phyloP scores from a whole-genome alignment of 345 rosid species.

The Eucalyptus polybractea region DNA sequence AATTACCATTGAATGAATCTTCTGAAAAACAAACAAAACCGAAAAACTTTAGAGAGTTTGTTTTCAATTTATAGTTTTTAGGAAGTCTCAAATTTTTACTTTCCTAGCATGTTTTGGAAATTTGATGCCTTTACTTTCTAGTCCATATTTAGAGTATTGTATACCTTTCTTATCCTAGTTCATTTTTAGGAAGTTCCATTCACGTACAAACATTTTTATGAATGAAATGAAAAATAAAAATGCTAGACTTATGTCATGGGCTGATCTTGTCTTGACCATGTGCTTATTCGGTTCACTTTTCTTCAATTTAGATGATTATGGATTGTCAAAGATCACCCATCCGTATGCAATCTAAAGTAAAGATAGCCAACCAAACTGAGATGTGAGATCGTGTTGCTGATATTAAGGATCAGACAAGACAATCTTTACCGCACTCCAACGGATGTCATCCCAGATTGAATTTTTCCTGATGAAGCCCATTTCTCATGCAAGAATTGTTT shows the following conservation, averaged over 20 bases:
- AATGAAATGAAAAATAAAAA: too few relatives aligned
- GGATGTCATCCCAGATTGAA: neutral
- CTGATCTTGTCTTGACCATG: neutral
- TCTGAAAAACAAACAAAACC: neutral
- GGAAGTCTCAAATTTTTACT: neutral
- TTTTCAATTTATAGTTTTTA: neutral
- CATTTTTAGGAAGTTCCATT: neutral
- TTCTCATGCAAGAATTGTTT: neutral
- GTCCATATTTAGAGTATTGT: neutral
- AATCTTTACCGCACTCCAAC: neutral
- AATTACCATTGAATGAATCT: neutral
- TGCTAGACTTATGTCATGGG: neutral
- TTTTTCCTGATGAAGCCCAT: too few relatives aligned
- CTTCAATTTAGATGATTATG: neutral
- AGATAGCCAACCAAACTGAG: neutral
- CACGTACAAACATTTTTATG: neutral
- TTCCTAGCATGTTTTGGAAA: neutral
- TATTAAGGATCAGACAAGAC: neutral
- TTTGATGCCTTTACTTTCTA: neutral
- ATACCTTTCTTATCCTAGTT: neutral
- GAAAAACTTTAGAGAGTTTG: neutral
- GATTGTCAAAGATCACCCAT: neutral
- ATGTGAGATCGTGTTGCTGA: neutral
- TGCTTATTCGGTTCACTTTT: neutral
- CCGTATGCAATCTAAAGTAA: neutral